phyloP scores from a whole-genome alignment of 73 alveolate species.

The Tetrahymena elliotti region DNA sequence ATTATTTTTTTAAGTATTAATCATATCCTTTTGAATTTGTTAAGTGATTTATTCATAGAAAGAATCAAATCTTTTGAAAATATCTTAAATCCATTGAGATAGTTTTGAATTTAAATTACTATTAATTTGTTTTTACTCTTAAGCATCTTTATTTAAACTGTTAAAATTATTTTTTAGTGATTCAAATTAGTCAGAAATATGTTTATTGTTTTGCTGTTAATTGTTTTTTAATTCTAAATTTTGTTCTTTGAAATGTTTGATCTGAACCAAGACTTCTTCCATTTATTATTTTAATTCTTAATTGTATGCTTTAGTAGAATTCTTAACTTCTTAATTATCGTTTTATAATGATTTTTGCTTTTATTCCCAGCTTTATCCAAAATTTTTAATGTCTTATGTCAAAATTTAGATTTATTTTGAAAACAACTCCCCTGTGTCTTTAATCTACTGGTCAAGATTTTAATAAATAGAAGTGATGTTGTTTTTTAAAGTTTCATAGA shows the following conservation, averaged over 20 bases:
- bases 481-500: background rate
- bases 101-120: no score
- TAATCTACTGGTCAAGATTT: background rate
- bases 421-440: no score
- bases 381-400: background rate
- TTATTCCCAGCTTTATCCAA: background rate
- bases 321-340: background rate
- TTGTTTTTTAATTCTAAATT: background rate
- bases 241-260: background rate
- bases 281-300: background rate
- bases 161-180: no score
- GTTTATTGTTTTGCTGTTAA: no score
- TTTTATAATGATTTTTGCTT: no score
- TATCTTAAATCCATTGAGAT: background rate
- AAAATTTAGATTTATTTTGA: no score
- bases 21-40: no score
- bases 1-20: no score
- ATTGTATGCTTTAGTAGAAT: background rate
- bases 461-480: background rate
- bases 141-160: background rate
- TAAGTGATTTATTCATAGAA: no score
- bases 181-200: background rate
- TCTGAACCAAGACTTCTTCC: background rate
- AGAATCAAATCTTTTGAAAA: no score
- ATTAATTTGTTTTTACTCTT: no score